phyloP scores from a whole-genome alignment of 805 yeast genomes.

The Suhomyces canberraensis region DNA sequence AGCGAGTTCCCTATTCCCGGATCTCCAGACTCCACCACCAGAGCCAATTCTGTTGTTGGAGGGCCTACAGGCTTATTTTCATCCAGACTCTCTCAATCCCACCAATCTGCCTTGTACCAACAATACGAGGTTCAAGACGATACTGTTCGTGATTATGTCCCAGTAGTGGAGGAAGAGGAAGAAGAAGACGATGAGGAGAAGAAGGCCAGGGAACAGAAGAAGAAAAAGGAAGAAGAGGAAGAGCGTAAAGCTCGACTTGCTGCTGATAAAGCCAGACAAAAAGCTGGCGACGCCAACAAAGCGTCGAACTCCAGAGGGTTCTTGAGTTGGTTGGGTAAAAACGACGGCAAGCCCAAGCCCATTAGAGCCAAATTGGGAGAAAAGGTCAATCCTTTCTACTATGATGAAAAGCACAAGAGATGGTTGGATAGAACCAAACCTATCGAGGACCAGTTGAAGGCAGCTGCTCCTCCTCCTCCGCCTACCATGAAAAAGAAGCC shows the following conservation, averaged over 20 bases:
- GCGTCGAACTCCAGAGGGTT: slow-evolving; percentile 40
- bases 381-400: slow-evolving; percentile 59
- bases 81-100: slow-evolving; percentile 42
- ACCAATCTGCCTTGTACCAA: slow-evolving; percentile 42
- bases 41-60: slow-evolving; percentile 43
- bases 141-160: slow-evolving; percentile 41
- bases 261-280: slow-evolving; percentile 37
- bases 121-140: slow-evolving; percentile 46
- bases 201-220: slow-evolving; percentile 17
- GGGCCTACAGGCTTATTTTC: slow-evolving; percentile 33
- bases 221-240: slow-evolving; percentile 17
- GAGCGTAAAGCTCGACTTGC: slow-evolving; percentile 11
- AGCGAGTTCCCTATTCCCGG: slow-evolving; percentile 45
- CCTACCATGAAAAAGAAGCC: slow-evolving; percentile 33
- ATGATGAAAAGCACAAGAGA: slow-evolving; percentile 77
- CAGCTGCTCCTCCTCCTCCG: slow-evolving; percentile 69
- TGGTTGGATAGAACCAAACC: slow-evolving; percentile 78
- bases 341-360: slow-evolving; percentile 68
- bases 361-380: slow-evolving; percentile 85
- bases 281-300: slow-evolving; percentile 10
- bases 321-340: slow-evolving; percentile 47
- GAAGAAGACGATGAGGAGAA: slow-evolving; percentile 43
- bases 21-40: slow-evolving; percentile 42
- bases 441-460: slow-evolving; percentile 57
- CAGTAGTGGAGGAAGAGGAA: slow-evolving; percentile 41